Percentiles rank a stretch among this genome's conserved stretches.
Evolutionary conservation across 1,284 basidiomycete genomes (phyloP).

Genomic region (Apiotrichum sp.): DNA sequence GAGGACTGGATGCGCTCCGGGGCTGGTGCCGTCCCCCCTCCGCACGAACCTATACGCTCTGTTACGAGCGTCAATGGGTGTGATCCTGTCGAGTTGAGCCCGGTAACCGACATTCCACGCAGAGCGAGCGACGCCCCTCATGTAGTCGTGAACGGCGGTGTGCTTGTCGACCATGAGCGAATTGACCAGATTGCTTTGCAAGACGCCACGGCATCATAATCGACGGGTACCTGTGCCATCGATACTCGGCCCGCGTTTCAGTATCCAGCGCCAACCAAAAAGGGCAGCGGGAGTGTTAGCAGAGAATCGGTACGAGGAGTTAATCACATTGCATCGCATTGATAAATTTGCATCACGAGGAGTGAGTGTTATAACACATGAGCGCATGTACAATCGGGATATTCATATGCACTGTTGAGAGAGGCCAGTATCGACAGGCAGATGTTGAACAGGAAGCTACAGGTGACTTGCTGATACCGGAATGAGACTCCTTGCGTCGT

Average conservation of each 20-base stretch:
- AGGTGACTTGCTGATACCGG: too few species aligned
- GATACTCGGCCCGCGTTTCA: too few species aligned
- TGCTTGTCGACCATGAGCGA: constrained; percentile 15
- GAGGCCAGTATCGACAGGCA: too few species aligned
- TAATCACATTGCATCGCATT: neutral
- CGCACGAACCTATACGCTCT: constrained; percentile 6
- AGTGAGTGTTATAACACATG: too few species aligned
- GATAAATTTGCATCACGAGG: too few species aligned
- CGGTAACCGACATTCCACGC: constrained; percentile 1
- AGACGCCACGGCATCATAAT: neutral
- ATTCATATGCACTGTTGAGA: too few species aligned
- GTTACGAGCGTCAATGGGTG: neutral
- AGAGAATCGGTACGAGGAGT: neutral
- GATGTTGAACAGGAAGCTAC: too few species aligned
- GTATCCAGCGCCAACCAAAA: too few species aligned
- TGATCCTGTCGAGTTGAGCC: neutral
- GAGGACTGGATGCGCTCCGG: constrained; percentile 57
- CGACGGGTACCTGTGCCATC: too few species aligned
- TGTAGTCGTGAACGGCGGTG: constrained; percentile 11
- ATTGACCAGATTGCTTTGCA: constrained; percentile 14
- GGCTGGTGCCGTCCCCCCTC: constrained; percentile 24
- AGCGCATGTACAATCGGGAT: neutral
- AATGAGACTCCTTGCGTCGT: too few species aligned
- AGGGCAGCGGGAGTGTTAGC: too few species aligned
- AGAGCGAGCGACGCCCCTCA: constrained; percentile 13